phyloP scores from a whole-genome alignment of 2,329 filamentous ascomycete species.

The Xylariales sp. region DNA sequence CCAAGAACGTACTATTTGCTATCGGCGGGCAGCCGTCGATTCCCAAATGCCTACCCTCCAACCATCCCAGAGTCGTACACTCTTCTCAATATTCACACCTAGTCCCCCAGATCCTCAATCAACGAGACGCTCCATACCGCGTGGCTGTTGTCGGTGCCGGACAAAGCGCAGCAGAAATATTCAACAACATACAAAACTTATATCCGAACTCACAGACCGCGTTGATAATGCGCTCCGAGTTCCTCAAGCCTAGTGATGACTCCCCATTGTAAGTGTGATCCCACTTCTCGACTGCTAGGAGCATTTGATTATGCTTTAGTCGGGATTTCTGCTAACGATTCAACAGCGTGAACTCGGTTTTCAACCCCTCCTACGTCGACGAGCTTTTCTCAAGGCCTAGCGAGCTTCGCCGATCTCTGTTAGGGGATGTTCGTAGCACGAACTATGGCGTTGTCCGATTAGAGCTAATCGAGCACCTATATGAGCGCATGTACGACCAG shows the following conservation, averaged over 20 bases:
- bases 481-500: constrained; percentile 89
- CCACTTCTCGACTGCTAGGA: background rate
- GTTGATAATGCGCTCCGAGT: constrained; percentile 84
- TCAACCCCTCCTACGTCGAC: constrained; percentile 88
- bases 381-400: constrained; percentile 76
- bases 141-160: constrained; percentile 90
- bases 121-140: constrained; percentile 69
- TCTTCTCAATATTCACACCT: constrained; percentile 84
- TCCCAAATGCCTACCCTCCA: constrained; percentile 74
- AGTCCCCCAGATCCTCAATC: constrained; percentile 68
- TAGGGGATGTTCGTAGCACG: constrained; percentile 81
- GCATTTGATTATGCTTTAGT: background rate
- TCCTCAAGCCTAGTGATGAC: constrained; percentile 91
- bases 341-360: constrained; percentile 89
- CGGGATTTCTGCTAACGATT: constrained; percentile 42
- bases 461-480: constrained; percentile 89
- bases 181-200: constrained; percentile 83
- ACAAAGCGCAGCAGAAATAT: constrained; percentile 95
- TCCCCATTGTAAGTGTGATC: constrained; percentile 84
- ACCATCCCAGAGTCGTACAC: constrained; percentile 82
- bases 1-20: constrained; percentile 73
- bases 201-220: constrained; percentile 85
- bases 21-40: constrained; percentile 74
- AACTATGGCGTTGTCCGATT: constrained; percentile 96
- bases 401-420: constrained; percentile 67